Percentiles rank a stretch among this genome's conserved stretches.
phyloP scores from a whole-genome alignment of 768 basidiomycete species.

The Royoungia palumana region DNA sequence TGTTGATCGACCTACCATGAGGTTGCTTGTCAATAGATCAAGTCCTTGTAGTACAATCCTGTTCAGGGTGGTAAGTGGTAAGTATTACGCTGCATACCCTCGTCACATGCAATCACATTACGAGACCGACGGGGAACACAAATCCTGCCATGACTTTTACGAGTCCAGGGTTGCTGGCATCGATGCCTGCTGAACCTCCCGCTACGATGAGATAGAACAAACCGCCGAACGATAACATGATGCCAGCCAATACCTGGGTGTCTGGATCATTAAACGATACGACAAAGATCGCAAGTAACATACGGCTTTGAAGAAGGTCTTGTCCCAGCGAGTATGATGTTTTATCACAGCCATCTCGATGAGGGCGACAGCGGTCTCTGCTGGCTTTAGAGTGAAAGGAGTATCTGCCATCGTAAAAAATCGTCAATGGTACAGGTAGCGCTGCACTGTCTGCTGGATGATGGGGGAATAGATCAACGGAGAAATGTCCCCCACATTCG shows the following conservation, averaged over 20 bases:
- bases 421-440: neutral
- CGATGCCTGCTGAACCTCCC: slow-evolving; percentile 55
- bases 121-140: slow-evolving; percentile 74
- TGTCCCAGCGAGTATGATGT: slow-evolving; percentile 59
- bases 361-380: slow-evolving; percentile 54
- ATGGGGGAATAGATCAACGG: slow-evolving; percentile 1
- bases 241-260: slow-evolving; percentile 61
- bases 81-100: neutral
- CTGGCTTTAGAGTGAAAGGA: slow-evolving; percentile 53
- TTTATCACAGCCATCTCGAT: slow-evolving; percentile 57
- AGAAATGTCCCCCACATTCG: neutral
- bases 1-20: slow-evolving; percentile 50
- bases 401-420: slow-evolving; percentile 17
- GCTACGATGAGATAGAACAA: slow-evolving; percentile 56
- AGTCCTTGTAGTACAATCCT: slow-evolving; percentile 74
- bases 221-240: slow-evolving; percentile 74
- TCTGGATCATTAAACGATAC: neutral
- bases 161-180: slow-evolving; percentile 56
- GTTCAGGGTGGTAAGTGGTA: neutral
- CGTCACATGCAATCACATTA: slow-evolving; percentile 48
- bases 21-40: slow-evolving; percentile 72
- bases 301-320: slow-evolving; percentile 67
- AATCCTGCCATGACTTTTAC: slow-evolving; percentile 64
- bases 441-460: slow-evolving; percentile 1
- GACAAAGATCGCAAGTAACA: slow-evolving; percentile 19